Conservation (phyloP, 768 basidiomycete species). For the Dacryopinax spathularia region DNA sequence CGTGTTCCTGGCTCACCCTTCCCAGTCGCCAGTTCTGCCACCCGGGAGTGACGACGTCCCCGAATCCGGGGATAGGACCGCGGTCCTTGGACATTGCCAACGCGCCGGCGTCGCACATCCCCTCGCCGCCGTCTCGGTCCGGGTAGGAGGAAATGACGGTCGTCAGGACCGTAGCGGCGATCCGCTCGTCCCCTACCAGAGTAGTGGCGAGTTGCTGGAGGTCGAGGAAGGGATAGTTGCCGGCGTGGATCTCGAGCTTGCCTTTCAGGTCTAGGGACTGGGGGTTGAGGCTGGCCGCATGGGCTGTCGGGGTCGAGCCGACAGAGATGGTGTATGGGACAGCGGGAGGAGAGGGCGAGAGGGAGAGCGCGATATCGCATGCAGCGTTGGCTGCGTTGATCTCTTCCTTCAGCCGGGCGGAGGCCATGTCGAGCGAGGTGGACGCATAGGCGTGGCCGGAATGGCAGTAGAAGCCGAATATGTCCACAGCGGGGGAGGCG, state of each 20-base stretch:
- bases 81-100: conserved; percentile 81
- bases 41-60: conserved; percentile 38
- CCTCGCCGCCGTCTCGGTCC: conserved; percentile 49
- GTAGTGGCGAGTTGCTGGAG: conserved; percentile 69
- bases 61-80: conserved; percentile 56
- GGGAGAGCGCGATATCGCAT: conserved; percentile 39
- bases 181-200: conserved; percentile 39
- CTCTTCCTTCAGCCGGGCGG: conserved; percentile 52
- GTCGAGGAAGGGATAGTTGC: conserved; percentile 73
- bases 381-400: conserved; percentile 55
- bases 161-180: conserved; percentile 55
- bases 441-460: conserved; percentile 67
- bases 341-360: conserved; percentile 27
- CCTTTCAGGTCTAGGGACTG: conserved; percentile 38
- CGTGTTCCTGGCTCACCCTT: conserved; percentile 45
- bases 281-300: conserved; percentile 48
- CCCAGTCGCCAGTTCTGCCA: conserved; percentile 21
- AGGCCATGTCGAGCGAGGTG: conserved; percentile 48
- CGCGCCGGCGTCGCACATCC: conserved; percentile 68
- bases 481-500: conserved; percentile 38
- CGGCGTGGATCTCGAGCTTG: conserved; percentile 61
- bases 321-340: conserved; percentile 56
- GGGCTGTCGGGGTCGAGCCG: conserved; percentile 79
- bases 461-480: conserved; percentile 79
- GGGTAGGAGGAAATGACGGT: conserved; percentile 73